Conservation (phyloP, 768 basidiomycete genomes). For the Suillus placidus region DNA sequence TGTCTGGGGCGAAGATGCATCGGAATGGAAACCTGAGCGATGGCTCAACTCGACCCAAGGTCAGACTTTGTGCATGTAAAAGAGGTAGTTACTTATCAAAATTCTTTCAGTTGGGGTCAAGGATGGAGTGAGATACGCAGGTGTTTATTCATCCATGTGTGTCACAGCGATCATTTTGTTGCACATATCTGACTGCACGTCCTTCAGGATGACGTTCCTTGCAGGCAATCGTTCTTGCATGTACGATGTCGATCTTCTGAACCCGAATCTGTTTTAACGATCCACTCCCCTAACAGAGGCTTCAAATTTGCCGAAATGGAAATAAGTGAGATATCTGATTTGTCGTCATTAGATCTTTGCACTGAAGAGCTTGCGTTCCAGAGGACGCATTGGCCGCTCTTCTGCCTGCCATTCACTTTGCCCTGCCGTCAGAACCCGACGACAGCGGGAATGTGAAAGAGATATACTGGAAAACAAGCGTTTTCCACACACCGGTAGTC, state of each 20-base stretch:
- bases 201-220: conserved; percentile 48
- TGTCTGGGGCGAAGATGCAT: conserved; percentile 44
- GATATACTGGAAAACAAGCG: conserved; percentile 27
- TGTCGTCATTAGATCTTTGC: not conserved
- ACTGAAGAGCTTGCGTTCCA: conserved; percentile 6
- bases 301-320: conserved; percentile 52
- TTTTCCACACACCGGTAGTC: conserved; percentile 28
- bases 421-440: conserved; percentile 22
- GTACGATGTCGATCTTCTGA: conserved; percentile 26
- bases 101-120: conserved; percentile 7
- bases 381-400: conserved; percentile 30
- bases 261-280: not conserved
- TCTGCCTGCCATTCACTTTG: conserved; percentile 25
- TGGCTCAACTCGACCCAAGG: conserved; percentile 35
- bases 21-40: conserved; percentile 51
- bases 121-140: conserved; percentile 34
- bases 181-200: not conserved
- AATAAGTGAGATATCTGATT: conserved; percentile 41
- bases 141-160: conserved; percentile 48
- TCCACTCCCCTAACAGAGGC: conserved; percentile 19
- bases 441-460: conserved; percentile 17
- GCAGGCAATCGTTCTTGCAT: conserved; percentile 49
- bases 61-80: not conserved
- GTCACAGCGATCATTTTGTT: conserved; percentile 17
- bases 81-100: not conserved